Evolutionary conservation across 441 rosid genomes (phyloP), one percentile per base, ranked within the genome.

Genomic region (Mallotus japonicus): DNA sequence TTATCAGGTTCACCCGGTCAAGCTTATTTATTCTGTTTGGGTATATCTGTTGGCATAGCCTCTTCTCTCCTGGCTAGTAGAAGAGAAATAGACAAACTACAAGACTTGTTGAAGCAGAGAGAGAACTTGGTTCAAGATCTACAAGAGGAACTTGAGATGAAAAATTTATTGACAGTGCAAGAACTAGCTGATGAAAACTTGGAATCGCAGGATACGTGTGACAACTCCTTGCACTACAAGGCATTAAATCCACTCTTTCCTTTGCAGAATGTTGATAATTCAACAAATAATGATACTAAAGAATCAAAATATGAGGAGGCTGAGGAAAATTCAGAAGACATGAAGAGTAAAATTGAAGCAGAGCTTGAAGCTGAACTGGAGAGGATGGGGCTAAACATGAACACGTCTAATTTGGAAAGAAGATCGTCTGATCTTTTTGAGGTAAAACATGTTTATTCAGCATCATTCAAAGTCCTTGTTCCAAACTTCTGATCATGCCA

Each of bases 291-390:
- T 51, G 75, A 55, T 53, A 73, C 55, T 22, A 67, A 67, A 66
- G 81, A 75, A 77, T 73, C 77, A 55, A 14, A 60, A 74, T 73
- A 63, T 70, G 79, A 71, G 42, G 79, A 77, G 70, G 82, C 77
- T 46, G 90, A 74, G 34, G 83, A 83, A 71, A 73, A 64, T 72
- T 71, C 79, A 47, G 88, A 84, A 65, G 82, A 87, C 74, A 84
- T 86, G 84, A n/a, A n/a, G n/a, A 85, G 96, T 73, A 86, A 85
- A 75, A 91, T 93, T 70, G 98, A 92, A 86, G 97, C 96, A n/a
- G 98, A 92, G 81, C 95, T 93, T 79, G 96, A 90, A 88, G 97
- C 96, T 75, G 98, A 92, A 85, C 93, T 92, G 42, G 89, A 88
- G 84, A 89, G 87, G 81, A 80, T 90, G 88, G 95, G 87, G 12